A percentile compares a stretch with the other conserved stretches of the same genome.
Evolutionary conservation across 768 basidiomycete genomes (phyloP).

Genomic region (Lanmaoa rubissima): DNA sequence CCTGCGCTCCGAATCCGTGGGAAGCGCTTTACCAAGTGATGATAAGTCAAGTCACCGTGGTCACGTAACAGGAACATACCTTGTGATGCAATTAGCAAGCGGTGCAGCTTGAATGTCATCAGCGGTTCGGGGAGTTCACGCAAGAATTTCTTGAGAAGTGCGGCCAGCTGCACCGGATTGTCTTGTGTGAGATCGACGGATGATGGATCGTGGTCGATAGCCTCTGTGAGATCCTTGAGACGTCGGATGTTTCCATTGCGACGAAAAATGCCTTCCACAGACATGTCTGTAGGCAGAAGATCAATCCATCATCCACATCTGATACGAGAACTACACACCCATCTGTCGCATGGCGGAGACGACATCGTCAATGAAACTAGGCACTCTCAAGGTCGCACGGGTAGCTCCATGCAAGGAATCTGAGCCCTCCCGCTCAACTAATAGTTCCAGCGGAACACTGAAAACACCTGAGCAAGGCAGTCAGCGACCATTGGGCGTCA

Average conservation of each 20-base stretch:
- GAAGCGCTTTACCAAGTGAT: slow-evolving; percentile 50
- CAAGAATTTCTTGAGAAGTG: slow-evolving; percentile 94
- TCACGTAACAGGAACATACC: slow-evolving; percentile 48
- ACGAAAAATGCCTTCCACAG: slow-evolving; percentile 97
- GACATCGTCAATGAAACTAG: slow-evolving; percentile 98
- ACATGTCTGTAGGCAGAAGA: slow-evolving; percentile 72
- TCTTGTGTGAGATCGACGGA: slow-evolving; percentile 92
- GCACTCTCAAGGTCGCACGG: slow-evolving; percentile 78
- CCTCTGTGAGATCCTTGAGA: slow-evolving; percentile 85
- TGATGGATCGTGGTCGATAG: slow-evolving; percentile 90
- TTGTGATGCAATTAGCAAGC: slow-evolving; percentile 83
- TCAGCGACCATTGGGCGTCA: slow-evolving; percentile 9
- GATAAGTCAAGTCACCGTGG: slow-evolving; percentile 9
- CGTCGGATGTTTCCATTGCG: slow-evolving; percentile 97
- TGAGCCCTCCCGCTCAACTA: slow-evolving; percentile 94
- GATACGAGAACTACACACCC: slow-evolving; percentile 56
- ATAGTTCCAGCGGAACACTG: slow-evolving; percentile 84
- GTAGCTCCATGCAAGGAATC: slow-evolving; percentile 93
- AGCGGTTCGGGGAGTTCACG: slow-evolving; percentile 95
- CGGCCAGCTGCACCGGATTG: slow-evolving; percentile 96
- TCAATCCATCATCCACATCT: slow-evolving; percentile 1
- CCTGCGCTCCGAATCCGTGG: slow-evolving; percentile 72
- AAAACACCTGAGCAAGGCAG: slow-evolving; percentile 68
- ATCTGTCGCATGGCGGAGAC: slow-evolving; percentile 98
- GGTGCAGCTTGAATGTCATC: slow-evolving; percentile 91